phyloP scores from a whole-genome alignment of 352 stramenopile species.

The Phytopythium aichiense region DNA sequence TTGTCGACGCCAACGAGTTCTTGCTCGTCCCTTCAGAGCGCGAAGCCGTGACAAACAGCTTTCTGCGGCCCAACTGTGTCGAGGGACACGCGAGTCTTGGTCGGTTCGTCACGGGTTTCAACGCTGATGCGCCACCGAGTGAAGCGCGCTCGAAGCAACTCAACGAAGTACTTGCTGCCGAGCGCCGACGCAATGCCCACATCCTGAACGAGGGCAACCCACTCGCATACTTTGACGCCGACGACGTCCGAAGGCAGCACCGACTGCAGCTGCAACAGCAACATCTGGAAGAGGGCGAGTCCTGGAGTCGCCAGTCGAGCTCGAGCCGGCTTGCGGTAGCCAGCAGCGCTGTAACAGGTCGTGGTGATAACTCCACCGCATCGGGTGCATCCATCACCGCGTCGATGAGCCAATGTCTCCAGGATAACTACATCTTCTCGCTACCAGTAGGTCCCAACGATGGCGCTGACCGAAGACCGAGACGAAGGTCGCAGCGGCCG shows the following conservation, averaged over 20 bases:
- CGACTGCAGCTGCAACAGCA: slow-evolving; percentile 11
- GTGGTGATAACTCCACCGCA: neutral
- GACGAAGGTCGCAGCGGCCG: slow-evolving; percentile 1
- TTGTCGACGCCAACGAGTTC: slow-evolving; percentile 58
- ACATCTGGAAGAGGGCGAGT: slow-evolving; percentile 9
- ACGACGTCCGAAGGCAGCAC: slow-evolving; percentile 21
- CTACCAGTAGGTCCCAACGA: slow-evolving; percentile 17
- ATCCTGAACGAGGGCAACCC: slow-evolving; percentile 63
- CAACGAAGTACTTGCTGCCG: slow-evolving; percentile 24
- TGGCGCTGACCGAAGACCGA: slow-evolving; percentile 3
- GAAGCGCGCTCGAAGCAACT: slow-evolving; percentile 24
- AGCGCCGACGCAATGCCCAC: slow-evolving; percentile 22
- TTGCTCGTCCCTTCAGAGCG: slow-evolving; percentile 31
- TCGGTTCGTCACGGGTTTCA: slow-evolving; percentile 49
- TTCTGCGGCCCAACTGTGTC: slow-evolving; percentile 6
- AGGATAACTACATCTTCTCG: slow-evolving; percentile 74
- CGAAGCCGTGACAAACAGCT: slow-evolving; percentile 12
- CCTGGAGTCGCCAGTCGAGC: slow-evolving; percentile 4
- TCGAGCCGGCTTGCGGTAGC: neutral
- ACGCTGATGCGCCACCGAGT: slow-evolving; percentile 45
- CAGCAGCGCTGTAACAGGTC: neutral
- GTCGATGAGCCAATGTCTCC: slow-evolving; percentile 43
- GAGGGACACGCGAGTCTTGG: slow-evolving; percentile 27
- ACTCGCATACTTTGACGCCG: slow-evolving; percentile 49
- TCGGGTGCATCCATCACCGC: neutral